phyloP scores from a whole-genome alignment of 257 asterid species.

The Gentiana macrophylla region DNA sequence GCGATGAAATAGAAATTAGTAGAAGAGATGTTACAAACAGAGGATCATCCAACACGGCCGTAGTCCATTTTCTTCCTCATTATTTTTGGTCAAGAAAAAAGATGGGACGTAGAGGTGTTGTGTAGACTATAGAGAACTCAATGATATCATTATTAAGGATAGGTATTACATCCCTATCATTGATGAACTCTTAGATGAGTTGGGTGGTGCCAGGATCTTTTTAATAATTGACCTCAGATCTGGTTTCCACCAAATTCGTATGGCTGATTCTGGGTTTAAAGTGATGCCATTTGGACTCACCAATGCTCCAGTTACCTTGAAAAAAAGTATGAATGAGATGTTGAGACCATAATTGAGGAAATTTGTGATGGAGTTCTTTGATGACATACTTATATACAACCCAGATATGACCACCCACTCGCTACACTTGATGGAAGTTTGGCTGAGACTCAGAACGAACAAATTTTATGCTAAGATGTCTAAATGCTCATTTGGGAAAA shows the following conservation, averaged over 20 bases:
- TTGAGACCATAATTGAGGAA: background rate
- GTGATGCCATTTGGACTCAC: background rate
- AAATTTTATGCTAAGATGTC: too few species aligned
- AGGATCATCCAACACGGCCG: background rate
- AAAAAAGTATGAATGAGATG: background rate
- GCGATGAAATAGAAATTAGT: too few species aligned
- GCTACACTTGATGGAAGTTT: too few species aligned
- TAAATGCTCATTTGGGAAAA: too few species aligned
- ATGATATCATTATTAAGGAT: background rate
- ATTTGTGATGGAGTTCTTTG: background rate
- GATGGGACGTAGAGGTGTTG: background rate
- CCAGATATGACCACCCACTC: background rate
- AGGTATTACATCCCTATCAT: background rate
- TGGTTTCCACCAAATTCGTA: background rate
- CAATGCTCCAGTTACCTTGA: background rate
- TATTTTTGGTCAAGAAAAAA: background rate
- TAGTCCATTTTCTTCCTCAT: background rate
- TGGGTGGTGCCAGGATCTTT: background rate
- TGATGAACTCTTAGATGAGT: background rate
- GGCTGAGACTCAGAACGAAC: too few species aligned
- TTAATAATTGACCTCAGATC: background rate
- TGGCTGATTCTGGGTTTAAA: background rate
- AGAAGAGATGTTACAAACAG: too few species aligned
- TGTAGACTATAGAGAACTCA: background rate
- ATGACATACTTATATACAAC: background rate